Conservation (phyloP, 768 basidiomycete genomes). For the Podaxis sp. region DNA sequence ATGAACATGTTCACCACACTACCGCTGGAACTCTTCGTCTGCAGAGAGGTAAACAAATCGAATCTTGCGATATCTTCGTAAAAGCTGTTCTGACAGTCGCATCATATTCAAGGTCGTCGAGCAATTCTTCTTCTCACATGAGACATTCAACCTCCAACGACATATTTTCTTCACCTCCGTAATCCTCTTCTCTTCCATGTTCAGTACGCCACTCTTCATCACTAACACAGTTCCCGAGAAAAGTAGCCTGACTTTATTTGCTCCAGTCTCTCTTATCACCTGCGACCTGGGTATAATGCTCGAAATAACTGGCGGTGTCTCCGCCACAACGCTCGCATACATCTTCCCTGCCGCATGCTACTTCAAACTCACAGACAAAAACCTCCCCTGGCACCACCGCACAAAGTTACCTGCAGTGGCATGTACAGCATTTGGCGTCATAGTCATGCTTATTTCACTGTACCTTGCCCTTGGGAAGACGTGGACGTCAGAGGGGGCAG, state of each 20-base stretch:
- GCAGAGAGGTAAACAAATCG: constrained; percentile 72
- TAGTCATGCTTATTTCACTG: constrained; percentile 79
- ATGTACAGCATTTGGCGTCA: constrained; percentile 72
- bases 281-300: constrained; percentile 98
- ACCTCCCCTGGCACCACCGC: constrained; percentile 64
- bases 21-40: constrained; percentile 95
- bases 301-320: constrained; percentile 97
- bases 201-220: constrained; percentile 28
- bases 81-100: neutral
- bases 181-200: constrained; percentile 79
- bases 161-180: constrained; percentile 90
- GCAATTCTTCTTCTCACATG: constrained; percentile 92
- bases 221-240: neutral
- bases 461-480: constrained; percentile 75
- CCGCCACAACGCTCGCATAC: constrained; percentile 88
- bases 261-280: constrained; percentile 82
- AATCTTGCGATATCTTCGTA: neutral
- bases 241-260: constrained; percentile 12
- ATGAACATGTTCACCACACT: constrained; percentile 98
- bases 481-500: constrained; percentile 70
- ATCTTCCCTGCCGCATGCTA: constrained; percentile 91
- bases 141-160: constrained; percentile 76
- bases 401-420: constrained; percentile 72
- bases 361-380: constrained; percentile 64
- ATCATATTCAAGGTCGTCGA: constrained; percentile 72